Percentiles rank a stretch among this genome's conserved stretches.
phyloP scores from a whole-genome alignment of 768 basidiomycete species.

The Amanita inopinata region DNA sequence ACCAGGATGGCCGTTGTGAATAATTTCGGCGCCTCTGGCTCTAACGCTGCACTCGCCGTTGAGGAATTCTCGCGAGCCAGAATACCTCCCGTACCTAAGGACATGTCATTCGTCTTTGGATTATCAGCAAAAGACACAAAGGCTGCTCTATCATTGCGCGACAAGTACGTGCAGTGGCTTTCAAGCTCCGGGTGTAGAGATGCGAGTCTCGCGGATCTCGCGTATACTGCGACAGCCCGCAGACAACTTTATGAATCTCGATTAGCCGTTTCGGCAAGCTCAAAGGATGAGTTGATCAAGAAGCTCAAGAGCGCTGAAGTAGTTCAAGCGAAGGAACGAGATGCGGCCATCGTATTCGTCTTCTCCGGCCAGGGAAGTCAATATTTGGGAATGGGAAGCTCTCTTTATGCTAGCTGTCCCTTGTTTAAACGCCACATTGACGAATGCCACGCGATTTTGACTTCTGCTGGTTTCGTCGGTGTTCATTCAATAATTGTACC shows the following conservation, averaged over 20 bases:
- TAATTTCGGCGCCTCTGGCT: conserved; percentile 71
- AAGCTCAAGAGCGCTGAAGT: conserved; percentile 29
- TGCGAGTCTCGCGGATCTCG: conserved; percentile 36
- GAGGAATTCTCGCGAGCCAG: conserved; percentile 30
- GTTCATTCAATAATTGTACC: conserved; percentile 35
- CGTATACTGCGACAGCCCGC: conserved; percentile 62
- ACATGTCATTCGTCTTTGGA: conserved; percentile 36
- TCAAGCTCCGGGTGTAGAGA: conserved; percentile 15
- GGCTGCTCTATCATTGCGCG: conserved; percentile 39
- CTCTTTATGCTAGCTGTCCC: conserved; percentile 39
- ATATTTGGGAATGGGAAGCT: conserved; percentile 52
- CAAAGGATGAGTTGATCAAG: conserved; percentile 34
- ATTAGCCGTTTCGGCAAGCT: conserved; percentile 35
- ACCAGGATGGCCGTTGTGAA: conserved; percentile 53
- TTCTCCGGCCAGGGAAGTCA: conserved; percentile 72
- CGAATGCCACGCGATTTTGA: conserved; percentile 44
- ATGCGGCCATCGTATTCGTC: conserved; percentile 43
- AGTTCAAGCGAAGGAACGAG: conserved; percentile 18
- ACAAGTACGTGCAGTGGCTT: conserved; percentile 40
- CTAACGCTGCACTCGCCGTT: conserved; percentile 52
- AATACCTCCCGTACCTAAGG: background rate
- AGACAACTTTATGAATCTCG: conserved; percentile 47
- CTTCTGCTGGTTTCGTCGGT: conserved; percentile 38
- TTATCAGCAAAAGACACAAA: conserved; percentile 48
- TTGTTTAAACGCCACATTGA: conserved; percentile 45